Conservation (phyloP, 1,284 basidiomycete species). For the Ustilago shanxiensis region DNA sequence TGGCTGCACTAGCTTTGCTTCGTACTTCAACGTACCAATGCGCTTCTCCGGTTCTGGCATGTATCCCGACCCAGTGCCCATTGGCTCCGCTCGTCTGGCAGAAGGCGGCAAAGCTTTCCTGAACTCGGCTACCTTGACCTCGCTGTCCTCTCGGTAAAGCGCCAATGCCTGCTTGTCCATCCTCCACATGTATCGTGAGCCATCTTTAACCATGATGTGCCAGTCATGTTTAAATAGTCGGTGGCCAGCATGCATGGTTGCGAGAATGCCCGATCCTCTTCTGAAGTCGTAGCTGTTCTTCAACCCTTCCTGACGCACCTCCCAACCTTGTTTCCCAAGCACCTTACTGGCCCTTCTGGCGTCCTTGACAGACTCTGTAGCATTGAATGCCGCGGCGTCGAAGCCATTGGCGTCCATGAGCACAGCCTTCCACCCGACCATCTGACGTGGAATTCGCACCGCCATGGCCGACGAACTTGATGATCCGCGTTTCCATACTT, state of each 20-base stretch:
- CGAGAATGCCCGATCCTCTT: constrained; percentile 35
- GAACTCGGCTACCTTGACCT: constrained; percentile 38
- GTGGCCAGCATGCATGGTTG: constrained; percentile 42
- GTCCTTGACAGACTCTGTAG: constrained; percentile 5
- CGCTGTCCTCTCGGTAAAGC: constrained; percentile 26
- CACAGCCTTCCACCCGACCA: constrained; percentile 50
- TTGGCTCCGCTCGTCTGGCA: neutral
- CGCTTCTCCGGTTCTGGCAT: neutral
- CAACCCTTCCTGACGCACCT: constrained; percentile 43
- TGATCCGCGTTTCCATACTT: constrained; percentile 12
- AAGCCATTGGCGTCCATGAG: constrained; percentile 23
- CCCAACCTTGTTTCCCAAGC: constrained; percentile 36
- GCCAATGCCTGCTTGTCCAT: constrained; percentile 44
- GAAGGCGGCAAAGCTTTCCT: constrained; percentile 20
- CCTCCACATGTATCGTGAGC: constrained; percentile 29
- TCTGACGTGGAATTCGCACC: constrained; percentile 33
- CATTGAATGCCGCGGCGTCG: neutral
- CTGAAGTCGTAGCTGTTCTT: constrained; percentile 50
- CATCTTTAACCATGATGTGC: constrained; percentile 45
- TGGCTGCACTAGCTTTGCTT: neutral
- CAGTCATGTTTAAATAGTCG: constrained; percentile 49
- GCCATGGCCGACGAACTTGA: neutral
- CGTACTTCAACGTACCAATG: constrained; percentile 30
- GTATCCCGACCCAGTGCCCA: neutral
- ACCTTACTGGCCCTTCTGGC: constrained; percentile 29